Percentiles rank a stretch among this genome's conserved stretches.
Conservation (phyloP, 164 flowering plant genomes). For the Aristolochia californica region DNA sequence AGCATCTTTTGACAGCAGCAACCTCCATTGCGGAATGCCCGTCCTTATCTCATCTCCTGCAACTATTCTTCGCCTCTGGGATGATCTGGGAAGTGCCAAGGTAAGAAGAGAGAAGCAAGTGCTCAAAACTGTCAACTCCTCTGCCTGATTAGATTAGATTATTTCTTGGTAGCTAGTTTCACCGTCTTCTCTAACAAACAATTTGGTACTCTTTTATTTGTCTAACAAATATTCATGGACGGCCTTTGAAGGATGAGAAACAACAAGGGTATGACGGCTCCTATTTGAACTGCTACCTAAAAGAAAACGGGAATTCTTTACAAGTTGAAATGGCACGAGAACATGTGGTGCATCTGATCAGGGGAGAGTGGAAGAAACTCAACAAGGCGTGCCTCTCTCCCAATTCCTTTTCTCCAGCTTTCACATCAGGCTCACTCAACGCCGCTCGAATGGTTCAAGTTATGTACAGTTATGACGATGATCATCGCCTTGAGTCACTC, state of each 20-base stretch:
- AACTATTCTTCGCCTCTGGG: slow-evolving; percentile 25
- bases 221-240: neutral
- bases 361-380: slow-evolving; percentile 37
- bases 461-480: slow-evolving; percentile 35
- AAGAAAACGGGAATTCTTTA: slow-evolving; percentile 15
- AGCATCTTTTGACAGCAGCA: neutral
- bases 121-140: no score
- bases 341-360: slow-evolving; percentile 23
- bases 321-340: slow-evolving; percentile 13
- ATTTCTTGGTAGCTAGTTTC: no score
- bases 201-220: no score
- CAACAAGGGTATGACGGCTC: slow-evolving; percentile 56
- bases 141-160: no score
- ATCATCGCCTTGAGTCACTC: slow-evolving; percentile 29
- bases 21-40: slow-evolving; percentile 1
- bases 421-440: slow-evolving; percentile 28
- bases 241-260: slow-evolving; percentile 37
- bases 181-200: no score
- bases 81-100: slow-evolving; percentile 19
- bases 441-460: slow-evolving; percentile 41
- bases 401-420: slow-evolving; percentile 24
- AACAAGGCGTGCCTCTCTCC: slow-evolving; percentile 32
- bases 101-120: no score
- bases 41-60: slow-evolving; percentile 7
- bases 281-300: slow-evolving; percentile 35